Base-by-base conservation (phyloP, 495 filamentous ascomycete species). In the Penicillium waksmanii region DNA sequence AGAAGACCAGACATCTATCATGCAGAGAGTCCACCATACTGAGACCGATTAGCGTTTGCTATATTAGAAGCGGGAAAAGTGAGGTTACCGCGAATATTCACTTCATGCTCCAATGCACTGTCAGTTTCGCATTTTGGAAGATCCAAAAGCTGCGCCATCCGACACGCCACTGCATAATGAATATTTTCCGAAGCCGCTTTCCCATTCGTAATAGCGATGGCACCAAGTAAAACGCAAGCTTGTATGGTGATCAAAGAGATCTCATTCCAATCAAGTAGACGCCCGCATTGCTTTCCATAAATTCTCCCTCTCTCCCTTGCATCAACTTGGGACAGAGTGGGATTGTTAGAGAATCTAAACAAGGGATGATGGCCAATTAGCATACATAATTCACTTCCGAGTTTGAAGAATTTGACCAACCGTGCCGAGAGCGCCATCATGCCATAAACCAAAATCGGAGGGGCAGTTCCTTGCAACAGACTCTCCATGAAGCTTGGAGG, bases 1-100 rank as follows among this genome's bases (percentile, higher is more conserved):
- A 7, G 76, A 72, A 17, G 69, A 70, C 77, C 77, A 80, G 12
- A 72, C 65, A 60, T 80, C 77, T 44, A 77, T 74, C 77, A 80
- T 77, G 55, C 69, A 73, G 2, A 80, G 57, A 5, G 73, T 63
- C 73, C 73, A 77, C 74, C 76, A 80, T 10, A 73, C 71, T 74
- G 35, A 18, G 12, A 5, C 2, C n/a, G 12, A 46, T 56, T 33
- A 58, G 42, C 27, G 11, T 3, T 9, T 55, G 10, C 11, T 13
- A 31, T 8, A 17, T 27, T 4, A 31, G 2, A 7, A n/a, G 10
- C 3, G 10, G 5, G 36, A 11, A 12, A 31, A 11, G 46, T 23
- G 17, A 34, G 63, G 56, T 18, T 35, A 77, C 74, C 59, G 65
- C 74, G 55, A 38, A 73, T 65, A 31, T 67, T 54, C 7, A 67